Percentiles rank a stretch among this genome's conserved stretches.
These are phyloP conservation scores for Ustilago esculenta DNA, from an alignment of 1,284 basidiomycete species.

Conservation along the genomic window DNA sequence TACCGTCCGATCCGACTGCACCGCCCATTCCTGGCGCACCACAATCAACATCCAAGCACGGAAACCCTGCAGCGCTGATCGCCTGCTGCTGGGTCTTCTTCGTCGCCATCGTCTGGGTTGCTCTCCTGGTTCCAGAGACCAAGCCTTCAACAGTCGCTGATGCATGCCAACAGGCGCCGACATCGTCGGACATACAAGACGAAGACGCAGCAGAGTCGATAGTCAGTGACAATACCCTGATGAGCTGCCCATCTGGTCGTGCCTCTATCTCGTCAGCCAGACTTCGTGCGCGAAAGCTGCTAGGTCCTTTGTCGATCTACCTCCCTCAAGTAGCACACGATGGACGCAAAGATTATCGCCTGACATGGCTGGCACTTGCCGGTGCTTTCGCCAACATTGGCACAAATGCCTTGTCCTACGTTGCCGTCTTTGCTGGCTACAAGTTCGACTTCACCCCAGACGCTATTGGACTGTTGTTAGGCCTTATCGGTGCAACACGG, in stretches of 20 bases:
- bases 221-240: background rate
- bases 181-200: background rate
- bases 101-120: conserved; percentile 26
- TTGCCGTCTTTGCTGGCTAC: conserved; percentile 44
- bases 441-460: conserved; percentile 45
- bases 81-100: conserved; percentile 39
- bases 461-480: conserved; percentile 35
- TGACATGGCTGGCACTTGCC: conserved; percentile 35
- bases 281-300: conserved; percentile 15
- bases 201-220: background rate
- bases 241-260: background rate
- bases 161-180: background rate
- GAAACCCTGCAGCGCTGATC: conserved; percentile 39
- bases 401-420: conserved; percentile 31
- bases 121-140: conserved; percentile 39
- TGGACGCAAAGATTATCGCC: conserved; percentile 39
- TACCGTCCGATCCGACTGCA: conserved; percentile 25
- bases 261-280: conserved; percentile 9
- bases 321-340: conserved; percentile 25
- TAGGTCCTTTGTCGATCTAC: conserved; percentile 41
- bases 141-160: conserved; percentile 11
- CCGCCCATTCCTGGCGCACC: conserved; percentile 30
- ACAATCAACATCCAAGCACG: conserved; percentile 27
- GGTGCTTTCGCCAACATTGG: conserved; percentile 42
- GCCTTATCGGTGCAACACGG: conserved; percentile 34